Conservation (phyloP, 2,329 filamentous ascomycete genomes). For the Penicillium expansum region DNA sequence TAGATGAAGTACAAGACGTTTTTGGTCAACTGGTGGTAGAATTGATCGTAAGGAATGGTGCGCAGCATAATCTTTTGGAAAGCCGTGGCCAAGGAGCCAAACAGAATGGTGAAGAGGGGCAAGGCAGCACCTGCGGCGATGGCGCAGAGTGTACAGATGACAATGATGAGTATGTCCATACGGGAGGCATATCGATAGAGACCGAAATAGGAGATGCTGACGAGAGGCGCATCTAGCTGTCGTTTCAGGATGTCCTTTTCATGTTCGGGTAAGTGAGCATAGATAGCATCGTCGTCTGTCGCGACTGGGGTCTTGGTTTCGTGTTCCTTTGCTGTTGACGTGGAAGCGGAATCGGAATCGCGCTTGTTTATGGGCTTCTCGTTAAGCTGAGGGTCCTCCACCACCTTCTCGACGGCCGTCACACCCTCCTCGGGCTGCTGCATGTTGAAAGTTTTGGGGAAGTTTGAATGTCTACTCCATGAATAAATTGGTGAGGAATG, state of each 20-base stretch:
- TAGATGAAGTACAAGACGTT: slow-evolving; percentile 83
- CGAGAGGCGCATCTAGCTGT: slow-evolving; percentile 64
- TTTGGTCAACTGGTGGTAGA: slow-evolving; percentile 58
- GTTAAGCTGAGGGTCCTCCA: slow-evolving; percentile 8
- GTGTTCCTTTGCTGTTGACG: slow-evolving; percentile 19
- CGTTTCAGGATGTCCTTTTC: slow-evolving; percentile 66
- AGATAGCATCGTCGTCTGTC: slow-evolving; percentile 52
- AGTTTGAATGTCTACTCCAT: slow-evolving; percentile 4
- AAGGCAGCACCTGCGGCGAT: slow-evolving; percentile 72
- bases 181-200: slow-evolving; percentile 69
- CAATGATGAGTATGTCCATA: slow-evolving; percentile 63
- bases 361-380: slow-evolving; percentile 13
- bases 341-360: slow-evolving; percentile 25
- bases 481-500: background rate
- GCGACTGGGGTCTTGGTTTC: slow-evolving; percentile 36
- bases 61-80: slow-evolving; percentile 65
- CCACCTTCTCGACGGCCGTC: slow-evolving; percentile 16
- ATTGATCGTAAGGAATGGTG: slow-evolving; percentile 51
- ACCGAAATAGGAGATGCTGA: slow-evolving; percentile 62
- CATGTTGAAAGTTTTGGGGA: slow-evolving; percentile 4
- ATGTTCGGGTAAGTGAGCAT: slow-evolving; percentile 60
- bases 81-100: slow-evolving; percentile 69
- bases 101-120: slow-evolving; percentile 75
- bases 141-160: slow-evolving; percentile 60
- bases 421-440: slow-evolving; percentile 22